These are phyloP conservation scores for Melanomma pulvis-pyrius DNA, from an alignment of 495 filamentous ascomycete genomes.

Conservation along the genomic window DNA sequence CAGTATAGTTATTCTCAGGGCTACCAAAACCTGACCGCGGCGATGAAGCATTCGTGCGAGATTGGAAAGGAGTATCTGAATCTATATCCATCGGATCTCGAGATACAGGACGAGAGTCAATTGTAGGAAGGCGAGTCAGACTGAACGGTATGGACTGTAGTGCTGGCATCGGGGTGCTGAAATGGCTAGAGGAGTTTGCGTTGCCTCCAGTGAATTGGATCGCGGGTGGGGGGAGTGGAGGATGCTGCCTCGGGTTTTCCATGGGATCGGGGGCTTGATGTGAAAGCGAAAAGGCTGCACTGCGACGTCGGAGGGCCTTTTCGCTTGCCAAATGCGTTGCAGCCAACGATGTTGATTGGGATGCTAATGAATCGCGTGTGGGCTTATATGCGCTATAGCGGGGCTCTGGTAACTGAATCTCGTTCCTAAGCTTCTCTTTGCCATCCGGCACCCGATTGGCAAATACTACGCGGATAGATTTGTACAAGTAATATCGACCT, in stretches of 20 bases:
- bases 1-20: constrained; percentile 25
- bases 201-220: constrained; percentile 30
- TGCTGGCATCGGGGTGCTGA: constrained; percentile 14
- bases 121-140: constrained; percentile 12
- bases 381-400: constrained; percentile 85
- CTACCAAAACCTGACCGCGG: not conserved
- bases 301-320: constrained; percentile 37
- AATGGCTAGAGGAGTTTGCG: not conserved
- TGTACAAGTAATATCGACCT: constrained; percentile 88
- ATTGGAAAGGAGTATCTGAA: constrained; percentile 29
- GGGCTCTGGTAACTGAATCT: constrained; percentile 87
- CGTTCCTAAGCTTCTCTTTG: constrained; percentile 89
- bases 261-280: constrained; percentile 31
- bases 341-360: constrained; percentile 22
- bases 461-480: constrained; percentile 91
- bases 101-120: constrained; percentile 36
- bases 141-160: constrained; percentile 30
- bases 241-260: constrained; percentile 16
- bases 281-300: constrained; percentile 31
- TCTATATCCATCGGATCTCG: constrained; percentile 41
- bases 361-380: constrained; percentile 48
- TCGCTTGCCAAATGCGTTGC: constrained; percentile 24
- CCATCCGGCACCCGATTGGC: constrained; percentile 97
- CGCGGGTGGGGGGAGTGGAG: constrained; percentile 24
- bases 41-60: constrained; percentile 15